Conservation (phyloP, 176 grass and related monocot species). For the Musa itinerans region DNA sequence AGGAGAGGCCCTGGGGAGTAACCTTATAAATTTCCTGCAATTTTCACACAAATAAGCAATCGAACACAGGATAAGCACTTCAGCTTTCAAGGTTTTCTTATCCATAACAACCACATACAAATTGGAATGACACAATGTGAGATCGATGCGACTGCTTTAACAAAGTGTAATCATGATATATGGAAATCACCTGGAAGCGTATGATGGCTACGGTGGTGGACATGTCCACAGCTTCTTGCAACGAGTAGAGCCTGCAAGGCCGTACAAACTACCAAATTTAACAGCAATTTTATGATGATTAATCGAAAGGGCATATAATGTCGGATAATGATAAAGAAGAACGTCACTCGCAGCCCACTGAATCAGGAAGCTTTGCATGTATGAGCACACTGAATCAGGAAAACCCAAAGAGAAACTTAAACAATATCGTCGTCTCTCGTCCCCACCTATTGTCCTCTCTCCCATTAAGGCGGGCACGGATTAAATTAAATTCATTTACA, state of each 20-base stretch:
- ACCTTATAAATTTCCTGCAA: constrained; percentile 29
- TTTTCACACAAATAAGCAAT: neutral
- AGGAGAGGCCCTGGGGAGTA: constrained; percentile 48
- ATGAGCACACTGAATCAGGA: neutral
- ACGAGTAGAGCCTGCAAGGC: constrained; percentile 45
- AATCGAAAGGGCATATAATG: neutral
- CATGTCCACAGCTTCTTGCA: constrained; percentile 44
- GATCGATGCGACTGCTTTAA: neutral
- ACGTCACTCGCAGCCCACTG: neutral
- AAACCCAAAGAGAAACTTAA: neutral
- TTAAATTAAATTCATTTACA: neutral
- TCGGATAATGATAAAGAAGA: neutral
- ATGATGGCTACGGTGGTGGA: constrained; percentile 57
- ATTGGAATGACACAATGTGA: neutral
- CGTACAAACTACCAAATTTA: neutral
- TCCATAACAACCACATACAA: neutral
- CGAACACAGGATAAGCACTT: neutral
- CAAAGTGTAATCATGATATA: constrained; percentile 11
- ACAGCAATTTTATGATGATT: neutral
- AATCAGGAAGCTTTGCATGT: neutral
- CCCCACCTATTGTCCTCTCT: neutral
- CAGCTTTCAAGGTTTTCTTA: neutral
- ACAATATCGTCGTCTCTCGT: neutral
- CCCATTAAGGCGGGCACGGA: too few species aligned
- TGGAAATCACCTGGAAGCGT: constrained; percentile 54